phyloP scores from a whole-genome alignment of 2,329 filamentous ascomycete genomes.

The Pseudonectria buxi region DNA sequence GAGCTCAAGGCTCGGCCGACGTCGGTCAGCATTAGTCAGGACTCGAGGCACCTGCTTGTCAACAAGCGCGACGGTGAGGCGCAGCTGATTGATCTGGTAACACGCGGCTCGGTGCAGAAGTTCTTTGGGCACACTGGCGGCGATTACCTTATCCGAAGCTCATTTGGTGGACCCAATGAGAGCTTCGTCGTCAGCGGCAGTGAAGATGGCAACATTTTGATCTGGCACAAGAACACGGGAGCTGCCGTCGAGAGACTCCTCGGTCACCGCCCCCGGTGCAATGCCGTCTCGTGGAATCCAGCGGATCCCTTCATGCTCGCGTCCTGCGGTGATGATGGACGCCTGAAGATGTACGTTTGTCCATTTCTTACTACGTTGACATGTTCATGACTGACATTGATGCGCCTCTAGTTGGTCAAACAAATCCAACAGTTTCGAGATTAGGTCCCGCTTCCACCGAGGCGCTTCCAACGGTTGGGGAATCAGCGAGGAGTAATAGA shows the following conservation, averaged over 20 bases:
- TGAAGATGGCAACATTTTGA: conserved; percentile 70
- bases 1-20: conserved; percentile 60
- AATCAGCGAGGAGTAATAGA: conserved; percentile 11
- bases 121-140: conserved; percentile 72
- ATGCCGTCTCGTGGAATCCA: conserved; percentile 86
- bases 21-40: conserved; percentile 72
- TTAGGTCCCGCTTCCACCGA: conserved; percentile 14
- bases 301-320: conserved; percentile 77
- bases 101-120: conserved; percentile 62
- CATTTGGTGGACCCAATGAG: conserved; percentile 84
- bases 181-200: conserved; percentile 89
- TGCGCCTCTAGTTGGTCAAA: conserved; percentile 22
- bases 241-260: conserved; percentile 67
- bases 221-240: conserved; percentile 86
- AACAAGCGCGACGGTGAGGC: conserved; percentile 74
- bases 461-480: conserved; percentile 15
- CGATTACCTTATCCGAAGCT: conserved; percentile 71
- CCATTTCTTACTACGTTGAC: not conserved
- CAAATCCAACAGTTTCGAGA: conserved; percentile 15
- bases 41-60: conserved; percentile 75
- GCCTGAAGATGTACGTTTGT: conserved; percentile 70
- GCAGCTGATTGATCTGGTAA: conserved; percentile 70
- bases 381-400: conserved; percentile 3
- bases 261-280: conserved; percentile 72
- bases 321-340: conserved; percentile 81